phyloP scores from a whole-genome alignment of 2,329 filamentous ascomycete genomes.

The Elsinoe ampelina region DNA sequence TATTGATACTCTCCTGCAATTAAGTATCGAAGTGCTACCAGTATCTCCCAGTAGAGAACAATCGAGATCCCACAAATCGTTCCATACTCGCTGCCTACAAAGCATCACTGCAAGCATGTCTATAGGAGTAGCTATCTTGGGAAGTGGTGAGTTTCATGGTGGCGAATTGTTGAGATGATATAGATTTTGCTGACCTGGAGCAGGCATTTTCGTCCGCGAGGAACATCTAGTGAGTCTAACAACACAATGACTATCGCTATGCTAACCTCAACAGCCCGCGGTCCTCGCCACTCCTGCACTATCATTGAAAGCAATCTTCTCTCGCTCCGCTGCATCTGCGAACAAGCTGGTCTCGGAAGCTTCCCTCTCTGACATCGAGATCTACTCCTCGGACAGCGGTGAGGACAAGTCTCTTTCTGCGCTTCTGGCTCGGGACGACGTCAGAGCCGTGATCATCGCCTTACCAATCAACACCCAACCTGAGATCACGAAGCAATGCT shows the following conservation, averaged over 20 bases:
- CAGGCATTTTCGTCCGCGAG: conserved; percentile 50
- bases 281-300: conserved; percentile 45
- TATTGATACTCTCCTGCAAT: background rate
- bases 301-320: conserved; percentile 56
- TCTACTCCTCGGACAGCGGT: conserved; percentile 50
- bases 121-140: conserved; percentile 53
- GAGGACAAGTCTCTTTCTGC: conserved; percentile 36
- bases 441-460: conserved; percentile 45
- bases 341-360: conserved; percentile 34
- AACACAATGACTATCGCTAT: conserved; percentile 22
- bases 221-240: conserved; percentile 42
- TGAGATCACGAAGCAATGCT: conserved; percentile 41
- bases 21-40: background rate
- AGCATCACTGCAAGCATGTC: conserved; percentile 12
- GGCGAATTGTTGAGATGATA: too few species aligned
- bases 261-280: conserved; percentile 40
- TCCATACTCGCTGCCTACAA: background rate
- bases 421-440: conserved; percentile 33
- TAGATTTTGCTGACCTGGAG: background rate
- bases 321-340: conserved; percentile 52
- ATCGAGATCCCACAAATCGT: too few species aligned
- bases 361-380: conserved; percentile 32
- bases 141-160: conserved; percentile 35
- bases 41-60: too few species aligned
- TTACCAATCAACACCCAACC: conserved; percentile 34